Conservation (phyloP, 495 filamentous ascomycete species). For the Aspergillus biplanus region DNA sequence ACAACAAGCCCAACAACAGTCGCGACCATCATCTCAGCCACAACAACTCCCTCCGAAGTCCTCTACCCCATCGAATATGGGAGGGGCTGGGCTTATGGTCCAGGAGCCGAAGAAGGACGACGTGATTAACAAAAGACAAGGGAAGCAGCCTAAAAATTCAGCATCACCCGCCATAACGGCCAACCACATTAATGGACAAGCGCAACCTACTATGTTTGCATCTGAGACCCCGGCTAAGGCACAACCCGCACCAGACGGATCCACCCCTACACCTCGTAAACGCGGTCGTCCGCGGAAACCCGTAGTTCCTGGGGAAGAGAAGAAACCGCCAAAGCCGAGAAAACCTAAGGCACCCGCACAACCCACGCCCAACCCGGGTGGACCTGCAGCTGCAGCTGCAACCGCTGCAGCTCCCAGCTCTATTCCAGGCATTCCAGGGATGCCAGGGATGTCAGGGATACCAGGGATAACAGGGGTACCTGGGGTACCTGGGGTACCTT, state of each 20-base stretch:
- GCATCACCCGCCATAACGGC: conserved; percentile 7
- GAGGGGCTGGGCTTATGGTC: not conserved
- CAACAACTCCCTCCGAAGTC: conserved; percentile 17
- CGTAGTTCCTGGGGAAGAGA: conserved; percentile 24
- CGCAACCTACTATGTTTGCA: conserved; percentile 13
- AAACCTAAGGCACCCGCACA: conserved; percentile 20
- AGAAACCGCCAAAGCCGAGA: conserved; percentile 21
- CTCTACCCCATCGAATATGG: conserved; percentile 5
- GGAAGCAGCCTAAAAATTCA: conserved; percentile 16
- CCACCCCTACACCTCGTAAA: conserved; percentile 19
- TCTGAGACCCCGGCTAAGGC: conserved; percentile 11
- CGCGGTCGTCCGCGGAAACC: conserved; percentile 30
- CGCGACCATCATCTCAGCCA: conserved; percentile 9
- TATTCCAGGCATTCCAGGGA: not conserved
- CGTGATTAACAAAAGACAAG: conserved; percentile 11
- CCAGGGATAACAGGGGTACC: too few species aligned
- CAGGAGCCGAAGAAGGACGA: conserved; percentile 16
- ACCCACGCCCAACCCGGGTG: conserved; percentile 7
- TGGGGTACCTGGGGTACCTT: not conserved
- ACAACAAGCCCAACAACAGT: conserved; percentile 7
- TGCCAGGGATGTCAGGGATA: too few species aligned
- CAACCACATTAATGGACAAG: conserved; percentile 20
- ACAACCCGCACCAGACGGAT: conserved; percentile 2
- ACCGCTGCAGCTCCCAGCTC: conserved; percentile 21
- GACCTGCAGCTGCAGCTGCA: conserved; percentile 4